Evolutionary conservation across 352 stramenopile species (phyloP).

Genomic region (Phytopythium vexans): DNA sequence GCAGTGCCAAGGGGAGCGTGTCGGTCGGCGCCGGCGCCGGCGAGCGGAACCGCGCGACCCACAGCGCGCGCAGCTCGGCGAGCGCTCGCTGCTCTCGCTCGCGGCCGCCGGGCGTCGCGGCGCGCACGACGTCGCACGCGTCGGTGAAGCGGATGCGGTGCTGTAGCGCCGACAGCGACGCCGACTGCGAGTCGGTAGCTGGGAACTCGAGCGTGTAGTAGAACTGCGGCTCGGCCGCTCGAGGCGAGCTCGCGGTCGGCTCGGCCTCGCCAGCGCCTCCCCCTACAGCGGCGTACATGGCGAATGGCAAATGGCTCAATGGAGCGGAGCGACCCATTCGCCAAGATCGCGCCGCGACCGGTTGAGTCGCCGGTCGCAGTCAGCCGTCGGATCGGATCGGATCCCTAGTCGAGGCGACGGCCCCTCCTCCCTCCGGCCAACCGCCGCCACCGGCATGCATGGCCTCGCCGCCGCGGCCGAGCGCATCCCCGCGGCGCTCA

Average conservation of each 20-base stretch:
- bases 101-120: constrained; percentile 42
- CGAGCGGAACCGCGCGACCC: constrained; percentile 69
- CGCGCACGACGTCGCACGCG: constrained; percentile 42
- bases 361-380: too few relatives aligned
- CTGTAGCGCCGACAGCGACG: not conserved
- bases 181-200: constrained; percentile 13
- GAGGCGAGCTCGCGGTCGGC: constrained; percentile 15
- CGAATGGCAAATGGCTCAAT: too few relatives aligned
- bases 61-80: constrained; percentile 48
- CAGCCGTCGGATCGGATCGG: too few relatives aligned
- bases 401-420: too few relatives aligned
- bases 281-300: constrained; percentile 44
- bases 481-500: constrained; percentile 7
- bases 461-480: constrained; percentile 23
- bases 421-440: too few relatives aligned
- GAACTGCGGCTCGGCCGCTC: constrained; percentile 1
- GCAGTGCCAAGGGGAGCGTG: constrained; percentile 40
- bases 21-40: constrained; percentile 36
- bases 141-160: constrained; percentile 48
- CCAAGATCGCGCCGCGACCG: too few relatives aligned
- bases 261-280: constrained; percentile 33
- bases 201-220: constrained; percentile 78
- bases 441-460: constrained; percentile 27
- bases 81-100: constrained; percentile 38
- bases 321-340: too few relatives aligned